Percentiles rank a stretch among this genome's conserved stretches.
Conservation (phyloP, 768 basidiomycete species). For the Solioccasus polychromus region DNA sequence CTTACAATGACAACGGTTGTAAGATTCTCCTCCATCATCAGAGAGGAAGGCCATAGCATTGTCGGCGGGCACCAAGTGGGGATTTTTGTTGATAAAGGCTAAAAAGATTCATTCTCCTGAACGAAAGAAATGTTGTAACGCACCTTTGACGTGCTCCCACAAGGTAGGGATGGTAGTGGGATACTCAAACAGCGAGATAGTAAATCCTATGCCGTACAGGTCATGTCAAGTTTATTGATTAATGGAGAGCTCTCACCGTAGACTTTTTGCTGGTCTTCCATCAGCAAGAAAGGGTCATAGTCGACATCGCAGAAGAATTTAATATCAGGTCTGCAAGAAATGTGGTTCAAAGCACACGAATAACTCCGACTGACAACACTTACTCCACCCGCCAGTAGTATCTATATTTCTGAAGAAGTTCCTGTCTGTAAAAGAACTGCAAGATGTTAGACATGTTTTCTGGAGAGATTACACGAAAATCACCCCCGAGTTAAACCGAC, state of each 20-base stretch:
- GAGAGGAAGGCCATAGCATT: constrained; percentile 76
- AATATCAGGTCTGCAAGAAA: constrained; percentile 58
- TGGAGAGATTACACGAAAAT: not conserved
- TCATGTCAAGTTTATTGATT: constrained; percentile 22
- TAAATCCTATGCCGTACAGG: constrained; percentile 56
- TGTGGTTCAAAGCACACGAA: constrained; percentile 8
- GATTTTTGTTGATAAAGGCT: constrained; percentile 69
- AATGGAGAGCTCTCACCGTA: constrained; percentile 52
- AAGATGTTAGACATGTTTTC: constrained; percentile 1
- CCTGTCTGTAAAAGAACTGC: constrained; percentile 83
- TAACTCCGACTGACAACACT: constrained; percentile 26
- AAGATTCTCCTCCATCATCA: constrained; percentile 63
- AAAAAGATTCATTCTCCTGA: not conserved
- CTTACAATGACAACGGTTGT: constrained; percentile 79
- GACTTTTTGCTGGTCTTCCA: constrained; percentile 77
- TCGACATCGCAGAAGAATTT: constrained; percentile 79
- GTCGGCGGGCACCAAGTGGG: constrained; percentile 55
- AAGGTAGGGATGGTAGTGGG: constrained; percentile 76
- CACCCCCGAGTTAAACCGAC: constrained; percentile 90
- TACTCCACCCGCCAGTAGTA: constrained; percentile 94
- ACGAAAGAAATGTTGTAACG: not conserved
- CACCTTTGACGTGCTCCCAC: constrained; percentile 74
- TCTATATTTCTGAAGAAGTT: constrained; percentile 68
- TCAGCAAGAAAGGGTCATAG: constrained; percentile 77
- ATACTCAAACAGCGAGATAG: constrained; percentile 76